Evolutionary conservation across 192 early-diverging fungal species (phyloP).

Genomic region (Irineochytrium annulatum): DNA sequence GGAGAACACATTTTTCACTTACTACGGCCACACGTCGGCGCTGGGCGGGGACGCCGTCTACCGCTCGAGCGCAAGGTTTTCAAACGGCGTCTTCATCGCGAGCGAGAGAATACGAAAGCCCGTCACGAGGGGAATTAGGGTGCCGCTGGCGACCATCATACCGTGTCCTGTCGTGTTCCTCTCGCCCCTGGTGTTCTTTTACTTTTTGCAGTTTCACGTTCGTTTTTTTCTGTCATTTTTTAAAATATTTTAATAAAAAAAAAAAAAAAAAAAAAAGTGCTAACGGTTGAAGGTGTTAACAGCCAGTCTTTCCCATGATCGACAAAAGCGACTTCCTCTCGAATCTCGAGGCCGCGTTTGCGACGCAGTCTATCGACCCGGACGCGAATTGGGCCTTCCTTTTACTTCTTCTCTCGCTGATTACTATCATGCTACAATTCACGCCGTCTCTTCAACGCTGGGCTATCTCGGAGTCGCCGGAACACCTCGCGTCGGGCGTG

Average conservation of each 20-base stretch:
- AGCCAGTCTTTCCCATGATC: constrained; percentile 7
- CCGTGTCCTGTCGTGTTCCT: neutral
- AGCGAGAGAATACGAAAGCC: neutral
- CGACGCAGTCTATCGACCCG: neutral
- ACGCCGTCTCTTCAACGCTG: constrained; percentile 15
- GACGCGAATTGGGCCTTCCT: neutral
- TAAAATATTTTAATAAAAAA: too few relatives aligned
- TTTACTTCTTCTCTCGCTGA: constrained; percentile 12
- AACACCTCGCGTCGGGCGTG: neutral
- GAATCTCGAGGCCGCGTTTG: neutral
- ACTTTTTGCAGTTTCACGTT: neutral
- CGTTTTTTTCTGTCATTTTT: too few relatives aligned
- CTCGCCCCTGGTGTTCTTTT: neutral
- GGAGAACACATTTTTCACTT: neutral
- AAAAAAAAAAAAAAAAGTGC: neutral
- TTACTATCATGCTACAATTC: constrained; percentile 22
- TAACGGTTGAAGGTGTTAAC: neutral
- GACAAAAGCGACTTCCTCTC: neutral
- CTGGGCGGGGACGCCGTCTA: neutral
- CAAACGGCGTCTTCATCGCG: neutral
- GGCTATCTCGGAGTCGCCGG: constrained; percentile 7
- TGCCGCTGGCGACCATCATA: neutral
- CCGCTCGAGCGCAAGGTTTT: neutral
- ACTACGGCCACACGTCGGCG: neutral
- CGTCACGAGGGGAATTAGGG: neutral